Base-by-base conservation (phyloP, 768 basidiomycete species). In the Tricholoma sp. region DNA sequence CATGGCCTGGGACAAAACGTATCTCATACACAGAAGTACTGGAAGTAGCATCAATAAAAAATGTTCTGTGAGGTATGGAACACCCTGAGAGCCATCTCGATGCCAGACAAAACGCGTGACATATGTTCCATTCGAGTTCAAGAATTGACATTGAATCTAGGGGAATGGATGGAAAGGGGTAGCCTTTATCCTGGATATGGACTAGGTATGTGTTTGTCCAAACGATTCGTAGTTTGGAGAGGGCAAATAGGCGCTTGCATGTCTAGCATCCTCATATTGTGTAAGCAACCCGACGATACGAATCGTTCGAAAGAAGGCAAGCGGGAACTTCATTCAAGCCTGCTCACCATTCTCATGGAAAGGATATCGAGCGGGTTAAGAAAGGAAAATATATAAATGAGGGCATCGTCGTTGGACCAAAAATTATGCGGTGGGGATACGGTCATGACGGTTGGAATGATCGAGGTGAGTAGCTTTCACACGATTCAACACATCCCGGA, bases 171-270 rank as follows among this genome's bases (percentile, higher is more conserved):
- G 80, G 75, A 59, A 85, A 87, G 0, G 86, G 85, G 55, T 78
- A 79, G 0, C 79, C 78, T 21, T 67, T 67, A 6, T 62, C 56
- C 2, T 83, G 65, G 50, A 87, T 74, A 46, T 80, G 73, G 49
- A 56, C 66, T 16, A 60, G 63, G 62, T 77, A 81, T 16, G 77
- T 79, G 45, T 77, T 77, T 14, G 73, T 74, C 86, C 86, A 88
- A 11, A 87, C 76, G 56, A 79, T 74, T 47, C 77, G 80, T 22
- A 80, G 71, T 5, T 65, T 67, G 1, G 82, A 79, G n/a, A 84
- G 57, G 9, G 62, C 54, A 37, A 66, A 63, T 29, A 87, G 63
- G n/a, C 74, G 74, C 61, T 68, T 79, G 59, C 80, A 87, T 54
- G 77, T 79, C 83, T 86, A 60, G 4, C 21, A 43, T 32, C 21